Base-by-base conservation (phyloP, 2,329 filamentous ascomycete genomes). In the Ceratocystis alfenasii region DNA sequence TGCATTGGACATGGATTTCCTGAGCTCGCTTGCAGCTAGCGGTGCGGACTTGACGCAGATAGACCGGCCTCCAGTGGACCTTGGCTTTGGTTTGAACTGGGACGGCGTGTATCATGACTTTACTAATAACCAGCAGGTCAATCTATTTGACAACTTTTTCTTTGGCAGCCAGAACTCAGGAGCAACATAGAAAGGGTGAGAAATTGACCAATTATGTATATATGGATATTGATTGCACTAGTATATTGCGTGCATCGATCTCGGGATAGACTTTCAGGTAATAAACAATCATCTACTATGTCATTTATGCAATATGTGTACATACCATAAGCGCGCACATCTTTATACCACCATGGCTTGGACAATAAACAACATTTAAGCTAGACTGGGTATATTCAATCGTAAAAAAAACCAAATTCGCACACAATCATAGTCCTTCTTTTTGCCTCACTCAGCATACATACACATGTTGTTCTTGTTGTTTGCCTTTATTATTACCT, bases 71-170 rank as follows among this genome's bases (percentile, higher is more conserved):
- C 79, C 82, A 74, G 78, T 86, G 70, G 85, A 88, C 69, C 78
- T 89, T 59, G 85, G 85, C 0, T 85, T 86, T 69, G 86, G 86
- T 66, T 78, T 89, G 59, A 85, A 85, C 44, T 85, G 83, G 81
- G 79, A 84, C 68, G 78, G 80, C 12, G 77, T 85, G 72, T 79
- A 84, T 70, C 84, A 87, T 70, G 86, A 87, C 70, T 87, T 80
- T 67, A 78, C 78, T 67, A 81, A 85, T 50, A 79, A 79, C 63
- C 78, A 82, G 72, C 80, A 84, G 73, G 80, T 84, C 71, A 83
- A 88, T 67, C 80, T 86, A 0, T 89, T 90, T 74, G 87, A 89
- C 71, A 84, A 84, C 0, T 89, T 89, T 72, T 88, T 88, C 76
- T 88, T 88, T 72, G 85, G 86, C 0, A 81, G 80, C 0, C 80